Evolutionary conservation across 192 early-diverging fungal species (phyloP), one percentile per base, ranked within the genome.

Genomic region (Linnemannia exigua): DNA sequence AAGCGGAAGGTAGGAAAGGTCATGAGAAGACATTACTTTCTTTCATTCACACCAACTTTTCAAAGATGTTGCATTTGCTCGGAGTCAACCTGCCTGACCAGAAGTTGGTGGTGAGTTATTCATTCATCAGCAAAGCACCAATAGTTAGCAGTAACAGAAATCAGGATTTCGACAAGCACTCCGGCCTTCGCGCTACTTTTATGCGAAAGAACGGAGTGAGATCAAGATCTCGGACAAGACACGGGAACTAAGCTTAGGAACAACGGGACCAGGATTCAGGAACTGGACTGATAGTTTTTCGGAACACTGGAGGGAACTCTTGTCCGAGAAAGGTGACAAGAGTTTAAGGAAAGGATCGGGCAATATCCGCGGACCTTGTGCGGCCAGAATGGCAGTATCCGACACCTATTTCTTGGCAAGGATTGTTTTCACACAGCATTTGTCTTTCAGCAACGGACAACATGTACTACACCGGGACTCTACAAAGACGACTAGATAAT

Each of bases 81-180:
- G 97, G 97, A 79, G 96, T 98, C 79, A 98, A 98, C 89, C 91
- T 98, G 54, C 97, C 97, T 28, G 97, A 98, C 91, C 88, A 93
- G 67, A 97, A 97, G 90, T 79, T 95, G 37, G 95, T 97, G 69
- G 88, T 87, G 84, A 88, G 88, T 76, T 16, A 38, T 17, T 22
- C 16, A n/a, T 37, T 51, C 47, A 19, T 17, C 48, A 28, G 16
- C 46, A 15, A 41, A n/a, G n/a, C n/a, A 36, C 37, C 46, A 7
- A 31, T 19, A 22, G 25, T 31, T 17, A 75, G 0, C 2, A 50
- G 11, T 38, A 9, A 5, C 1, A 15, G 20, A 16, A 52, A 68
- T 28, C 17, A 15, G 41, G 31, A 70, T 63, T n/a, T 51, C 75
- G 5, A 14, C 75, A 41, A 7, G 5, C 15, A 25, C 19, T 22